Base-by-base conservation (phyloP, 805 yeast species). In the Wickerhamiella musiphila region DNA sequence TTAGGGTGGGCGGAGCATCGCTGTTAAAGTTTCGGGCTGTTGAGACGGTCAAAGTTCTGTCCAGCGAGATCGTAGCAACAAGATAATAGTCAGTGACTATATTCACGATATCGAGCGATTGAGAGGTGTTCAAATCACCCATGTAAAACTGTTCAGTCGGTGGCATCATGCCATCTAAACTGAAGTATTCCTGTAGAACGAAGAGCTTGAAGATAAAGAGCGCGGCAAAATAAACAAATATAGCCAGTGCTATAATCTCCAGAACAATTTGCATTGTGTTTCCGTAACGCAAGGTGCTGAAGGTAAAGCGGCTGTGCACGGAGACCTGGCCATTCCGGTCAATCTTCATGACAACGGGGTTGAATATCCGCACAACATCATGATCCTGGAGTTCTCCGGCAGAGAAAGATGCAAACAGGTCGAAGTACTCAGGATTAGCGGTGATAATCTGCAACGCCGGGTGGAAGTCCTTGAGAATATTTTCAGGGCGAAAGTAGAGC, bases 201-300 rank as follows among this genome's bases (percentile, higher is more conserved):
- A 31, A n/a, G 9, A 35, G 14, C 2, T 27, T 13, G 14, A 26
- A 18, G 3, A 18, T 29, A 9, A 31, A 19, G 34, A 35, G 31
- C 12, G 32, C 32, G 13, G 31, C 15, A 2, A 29, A 35, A 8
- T 28, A 26, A 9, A 31, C 20, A 27, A 35, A 35, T 2, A 35
- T 27, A 15, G 32, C 27, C 22, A 35, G 22, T 23, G 29, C 26
- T 8, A 31, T 23, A 23, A 18, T 29, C 18, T 35, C 37, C 11
- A 35, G 31, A 9, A 35, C n/a, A 16, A 31, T 15, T 2, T 32
- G 26, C 23, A 28, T 12, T 4, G 30, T 31, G 22, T 35, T 35
- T 8, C 37, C 37, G 28, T 35, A 35, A 3, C 37, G 29, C 3
- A 35, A 21, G 3, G 37, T 30, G 16, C 32, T 27, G 9, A 35